phyloP scores from a whole-genome alignment of 1,284 basidiomycete genomes.

The Tilletia indica region DNA sequence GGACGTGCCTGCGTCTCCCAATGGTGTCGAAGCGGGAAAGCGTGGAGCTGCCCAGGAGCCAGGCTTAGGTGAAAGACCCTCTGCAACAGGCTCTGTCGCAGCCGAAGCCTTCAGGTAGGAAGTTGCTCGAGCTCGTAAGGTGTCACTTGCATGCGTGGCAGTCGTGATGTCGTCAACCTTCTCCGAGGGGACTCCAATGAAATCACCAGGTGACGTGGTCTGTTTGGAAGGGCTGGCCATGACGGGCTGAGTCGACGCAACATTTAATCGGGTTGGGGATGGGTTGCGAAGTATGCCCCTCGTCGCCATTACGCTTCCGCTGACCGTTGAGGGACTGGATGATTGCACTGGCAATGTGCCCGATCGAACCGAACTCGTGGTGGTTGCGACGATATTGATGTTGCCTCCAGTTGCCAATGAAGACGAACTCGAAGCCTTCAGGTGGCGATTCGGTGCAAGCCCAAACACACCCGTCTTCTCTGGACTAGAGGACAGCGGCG shows the following conservation, averaged over 20 bases:
- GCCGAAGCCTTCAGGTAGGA: conserved; percentile 12
- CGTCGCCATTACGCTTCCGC: background rate
- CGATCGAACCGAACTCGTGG: background rate
- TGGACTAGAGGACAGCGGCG: conserved; percentile 6
- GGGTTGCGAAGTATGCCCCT: conserved; percentile 13
- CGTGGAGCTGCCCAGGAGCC: background rate
- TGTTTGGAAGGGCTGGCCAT: background rate
- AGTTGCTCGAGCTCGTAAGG: background rate
- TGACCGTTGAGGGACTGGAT: background rate
- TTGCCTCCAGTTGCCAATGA: background rate
- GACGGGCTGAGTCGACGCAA: conserved; percentile 3
- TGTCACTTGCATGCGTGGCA: conserved; percentile 2
- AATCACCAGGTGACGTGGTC: background rate
- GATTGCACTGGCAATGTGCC: background rate
- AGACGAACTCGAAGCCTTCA: conserved; percentile 1
- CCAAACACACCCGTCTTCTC: conserved; percentile 17
- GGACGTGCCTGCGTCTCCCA: background rate
- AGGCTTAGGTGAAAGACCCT: background rate
- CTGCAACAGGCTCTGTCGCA: background rate
- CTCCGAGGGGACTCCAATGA: background rate
- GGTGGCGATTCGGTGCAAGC: conserved; percentile 8
- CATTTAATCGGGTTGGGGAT: background rate
- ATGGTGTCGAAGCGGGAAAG: background rate
- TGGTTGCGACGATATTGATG: background rate
- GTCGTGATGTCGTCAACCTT: background rate